Conservation (phyloP, 208 protist species). For the Trypanosoma conorhini region DNA sequence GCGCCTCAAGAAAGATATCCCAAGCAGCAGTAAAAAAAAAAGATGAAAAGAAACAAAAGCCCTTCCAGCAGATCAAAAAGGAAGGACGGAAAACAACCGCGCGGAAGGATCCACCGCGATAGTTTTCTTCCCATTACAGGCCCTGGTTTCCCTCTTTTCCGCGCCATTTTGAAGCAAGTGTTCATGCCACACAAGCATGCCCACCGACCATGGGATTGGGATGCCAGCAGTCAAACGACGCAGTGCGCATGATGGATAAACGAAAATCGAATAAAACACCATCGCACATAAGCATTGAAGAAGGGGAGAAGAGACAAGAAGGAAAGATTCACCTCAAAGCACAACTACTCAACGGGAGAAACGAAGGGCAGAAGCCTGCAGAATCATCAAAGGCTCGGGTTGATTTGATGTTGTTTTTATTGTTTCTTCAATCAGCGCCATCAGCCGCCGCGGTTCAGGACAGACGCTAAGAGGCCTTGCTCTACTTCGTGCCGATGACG, state of each 20-base stretch:
- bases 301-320: not conserved
- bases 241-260: not conserved
- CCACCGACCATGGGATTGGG: not conserved
- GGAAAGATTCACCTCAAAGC: slow-evolving; percentile 10
- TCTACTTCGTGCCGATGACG: slow-evolving; percentile 65
- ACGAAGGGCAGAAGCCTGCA: not conserved
- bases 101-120: not conserved
- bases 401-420: not conserved
- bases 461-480: slow-evolving; percentile 52
- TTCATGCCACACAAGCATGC: not conserved
- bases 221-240: not conserved
- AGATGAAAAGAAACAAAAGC: not conserved
- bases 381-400: not conserved
- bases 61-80: not conserved
- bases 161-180: slow-evolving; percentile 1
- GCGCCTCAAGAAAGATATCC: not conserved
- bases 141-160: slow-evolving; percentile 13
- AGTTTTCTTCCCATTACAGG: slow-evolving; percentile 1
- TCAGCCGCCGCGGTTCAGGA: slow-evolving; percentile 35
- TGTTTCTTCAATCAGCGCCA: not conserved
- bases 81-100: not conserved
- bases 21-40: not conserved
- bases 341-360: slow-evolving; percentile 16
- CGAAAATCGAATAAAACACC: not conserved
- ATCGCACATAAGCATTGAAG: not conserved